A percentile compares a stretch with the other conserved stretches of the same genome.
Conservation (phyloP, 345 rosid genomes). For the Dimocarpus longan region DNA sequence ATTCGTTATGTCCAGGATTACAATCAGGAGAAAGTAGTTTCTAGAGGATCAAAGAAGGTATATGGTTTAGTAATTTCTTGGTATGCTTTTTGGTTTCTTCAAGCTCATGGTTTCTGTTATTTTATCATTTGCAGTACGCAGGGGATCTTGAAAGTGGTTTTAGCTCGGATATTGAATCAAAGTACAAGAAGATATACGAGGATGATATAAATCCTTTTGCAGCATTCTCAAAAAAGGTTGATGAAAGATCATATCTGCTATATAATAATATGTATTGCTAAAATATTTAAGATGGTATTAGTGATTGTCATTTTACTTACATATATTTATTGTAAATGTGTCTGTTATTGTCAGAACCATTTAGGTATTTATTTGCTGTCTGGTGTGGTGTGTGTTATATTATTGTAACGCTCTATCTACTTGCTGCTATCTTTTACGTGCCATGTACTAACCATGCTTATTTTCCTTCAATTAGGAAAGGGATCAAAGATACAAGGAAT, state of each 20-base stretch:
- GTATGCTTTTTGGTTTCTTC: neutral
- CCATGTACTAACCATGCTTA: conserved; percentile 15
- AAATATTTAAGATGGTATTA: neutral
- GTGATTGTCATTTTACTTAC: neutral
- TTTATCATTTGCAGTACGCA: conserved; percentile 48
- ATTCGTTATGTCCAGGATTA: conserved; percentile 97
- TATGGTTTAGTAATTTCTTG: conserved; percentile 1
- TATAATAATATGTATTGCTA: neutral
- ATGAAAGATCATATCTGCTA: neutral
- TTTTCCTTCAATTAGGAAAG: conserved; percentile 55
- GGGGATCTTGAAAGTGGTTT: conserved; percentile 97
- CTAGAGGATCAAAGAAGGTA: conserved; percentile 96
- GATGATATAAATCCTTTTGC: conserved; percentile 99
- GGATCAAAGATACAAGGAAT: conserved; percentile 94
- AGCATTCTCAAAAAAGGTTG: conserved; percentile 94
- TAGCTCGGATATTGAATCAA: conserved; percentile 89
- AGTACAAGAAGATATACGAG: conserved; percentile 97
- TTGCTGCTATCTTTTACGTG: conserved; percentile 9
- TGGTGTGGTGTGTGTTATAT: neutral
- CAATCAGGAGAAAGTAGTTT: conserved; percentile 88
- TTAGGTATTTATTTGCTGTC: neutral
- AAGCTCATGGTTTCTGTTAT: conserved; percentile 16
- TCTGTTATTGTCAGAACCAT: neutral
- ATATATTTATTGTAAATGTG: neutral
- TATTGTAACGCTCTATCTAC: neutral